Conservation (phyloP, 1,139 yeast genomes). For the Yamadazyma pseudoaaseri region DNA sequence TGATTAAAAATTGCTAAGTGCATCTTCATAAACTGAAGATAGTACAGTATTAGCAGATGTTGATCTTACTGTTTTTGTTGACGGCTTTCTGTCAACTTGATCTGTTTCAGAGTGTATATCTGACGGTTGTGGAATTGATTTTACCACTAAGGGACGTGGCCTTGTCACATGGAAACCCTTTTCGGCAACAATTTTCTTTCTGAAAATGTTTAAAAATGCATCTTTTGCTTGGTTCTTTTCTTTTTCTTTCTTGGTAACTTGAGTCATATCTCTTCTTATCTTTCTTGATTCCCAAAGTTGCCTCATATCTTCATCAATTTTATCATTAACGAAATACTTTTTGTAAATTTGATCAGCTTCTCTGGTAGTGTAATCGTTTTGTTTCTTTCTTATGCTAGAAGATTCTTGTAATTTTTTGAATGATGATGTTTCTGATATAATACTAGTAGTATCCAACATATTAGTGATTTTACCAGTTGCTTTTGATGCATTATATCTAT, state of each 20-base stretch:
- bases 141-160: conserved; percentile 40
- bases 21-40: conserved; percentile 3
- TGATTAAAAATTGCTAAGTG: conserved; percentile 1
- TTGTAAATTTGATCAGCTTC: conserved; percentile 49
- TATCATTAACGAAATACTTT: conserved; percentile 37
- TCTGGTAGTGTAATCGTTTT: conserved; percentile 45
- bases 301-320: conserved; percentile 51
- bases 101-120: neutral
- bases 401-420: conserved; percentile 22
- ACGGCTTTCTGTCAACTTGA: conserved; percentile 4
- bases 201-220: neutral
- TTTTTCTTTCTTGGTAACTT: neutral
- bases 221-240: neutral
- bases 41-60: neutral
- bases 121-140: neutral
- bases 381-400: conserved; percentile 22
- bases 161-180: conserved; percentile 43
- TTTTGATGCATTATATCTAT: conserved; percentile 15
- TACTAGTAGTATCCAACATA: conserved; percentile 1
- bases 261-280: conserved; percentile 2
- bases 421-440: conserved; percentile 14
- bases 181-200: conserved; percentile 2
- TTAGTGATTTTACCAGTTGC: conserved; percentile 4
- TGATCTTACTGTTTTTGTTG: conserved; percentile 8
- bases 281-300: conserved; percentile 50